Evolutionary conservation across 257 asterid genomes (phyloP).

Genomic region (Galeopsis tetrahit): DNA sequence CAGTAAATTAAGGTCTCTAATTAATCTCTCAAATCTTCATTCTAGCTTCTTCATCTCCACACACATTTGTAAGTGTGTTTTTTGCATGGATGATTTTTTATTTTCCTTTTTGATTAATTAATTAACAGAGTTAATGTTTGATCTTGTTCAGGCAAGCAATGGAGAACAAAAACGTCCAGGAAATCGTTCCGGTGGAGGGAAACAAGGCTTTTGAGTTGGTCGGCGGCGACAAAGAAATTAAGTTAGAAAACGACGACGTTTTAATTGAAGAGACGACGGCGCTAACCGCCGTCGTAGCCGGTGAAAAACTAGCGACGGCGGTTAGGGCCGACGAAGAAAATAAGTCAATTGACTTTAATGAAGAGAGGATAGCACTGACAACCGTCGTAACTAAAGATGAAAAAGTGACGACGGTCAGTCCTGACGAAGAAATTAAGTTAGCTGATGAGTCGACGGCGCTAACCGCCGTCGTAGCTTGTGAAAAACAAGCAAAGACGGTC

Average conservation of each 20-base stretch:
- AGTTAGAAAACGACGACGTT: not conserved
- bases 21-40: not conserved
- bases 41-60: not conserved
- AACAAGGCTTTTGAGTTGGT: conserved; percentile 6
- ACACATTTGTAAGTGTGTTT: not conserved
- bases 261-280: not conserved
- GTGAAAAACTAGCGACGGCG: not conserved
- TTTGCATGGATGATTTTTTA: not conserved
- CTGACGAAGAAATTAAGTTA: too few relatives aligned
- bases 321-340: not conserved
- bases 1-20: too few relatives aligned
- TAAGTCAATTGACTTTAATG: too few relatives aligned
- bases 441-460: not conserved
- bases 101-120: not conserved
- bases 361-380: too few relatives aligned
- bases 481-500: too few relatives aligned
- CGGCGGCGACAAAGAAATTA: not conserved
- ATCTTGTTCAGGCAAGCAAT: conserved; percentile 26
- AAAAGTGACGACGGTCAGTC: too few relatives aligned
- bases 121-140: not conserved
- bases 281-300: not conserved
- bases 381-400: not conserved
- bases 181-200: not conserved
- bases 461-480: too few relatives aligned
- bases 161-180: conserved; percentile 17